phyloP scores from a whole-genome alignment of 805 yeast species.

The Candida vartiovaarae region DNA sequence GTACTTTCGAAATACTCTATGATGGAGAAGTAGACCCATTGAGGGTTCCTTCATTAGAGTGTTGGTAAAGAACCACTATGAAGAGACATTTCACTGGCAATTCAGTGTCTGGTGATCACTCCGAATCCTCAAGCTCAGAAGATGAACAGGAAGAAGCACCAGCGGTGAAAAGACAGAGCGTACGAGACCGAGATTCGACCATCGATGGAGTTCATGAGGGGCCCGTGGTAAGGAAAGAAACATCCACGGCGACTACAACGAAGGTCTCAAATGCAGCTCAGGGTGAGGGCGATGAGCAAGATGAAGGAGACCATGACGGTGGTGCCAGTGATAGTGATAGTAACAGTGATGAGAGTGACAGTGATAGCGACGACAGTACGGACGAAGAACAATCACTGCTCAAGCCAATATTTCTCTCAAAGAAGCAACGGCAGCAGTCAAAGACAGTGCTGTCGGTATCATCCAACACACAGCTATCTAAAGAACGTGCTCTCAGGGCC shows the following conservation, averaged over 20 bases:
- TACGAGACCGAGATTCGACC: background rate
- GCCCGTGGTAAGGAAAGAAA: slow-evolving; percentile 29
- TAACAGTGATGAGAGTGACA: slow-evolving; percentile 7
- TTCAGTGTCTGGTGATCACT: slow-evolving; percentile 3
- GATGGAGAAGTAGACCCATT: background rate
- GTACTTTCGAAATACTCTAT: no score
- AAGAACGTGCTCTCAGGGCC: slow-evolving; percentile 21
- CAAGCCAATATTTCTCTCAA: slow-evolving; percentile 23
- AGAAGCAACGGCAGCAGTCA: slow-evolving; percentile 6
- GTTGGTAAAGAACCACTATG: background rate
- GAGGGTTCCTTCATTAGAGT: background rate
- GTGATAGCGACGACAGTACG: slow-evolving; percentile 6
- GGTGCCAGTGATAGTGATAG: slow-evolving; percentile 9
- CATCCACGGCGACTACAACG: no score
- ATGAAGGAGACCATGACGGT: slow-evolving; percentile 19
- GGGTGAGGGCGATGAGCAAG: slow-evolving; percentile 25
- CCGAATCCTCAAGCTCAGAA: slow-evolving; percentile 1
- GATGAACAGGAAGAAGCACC: slow-evolving; percentile 1
- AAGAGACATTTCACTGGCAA: slow-evolving; percentile 14
- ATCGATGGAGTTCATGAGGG: slow-evolving; percentile 14
- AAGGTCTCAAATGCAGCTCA: background rate
- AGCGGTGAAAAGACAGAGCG: background rate
- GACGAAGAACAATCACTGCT: slow-evolving; percentile 13
- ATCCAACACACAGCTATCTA: slow-evolving; percentile 18
- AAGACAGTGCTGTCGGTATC: background rate